These are phyloP conservation scores for Aquilaria agallochum DNA, from an alignment of 441 rosid species.

Conservation along the genomic window DNA sequence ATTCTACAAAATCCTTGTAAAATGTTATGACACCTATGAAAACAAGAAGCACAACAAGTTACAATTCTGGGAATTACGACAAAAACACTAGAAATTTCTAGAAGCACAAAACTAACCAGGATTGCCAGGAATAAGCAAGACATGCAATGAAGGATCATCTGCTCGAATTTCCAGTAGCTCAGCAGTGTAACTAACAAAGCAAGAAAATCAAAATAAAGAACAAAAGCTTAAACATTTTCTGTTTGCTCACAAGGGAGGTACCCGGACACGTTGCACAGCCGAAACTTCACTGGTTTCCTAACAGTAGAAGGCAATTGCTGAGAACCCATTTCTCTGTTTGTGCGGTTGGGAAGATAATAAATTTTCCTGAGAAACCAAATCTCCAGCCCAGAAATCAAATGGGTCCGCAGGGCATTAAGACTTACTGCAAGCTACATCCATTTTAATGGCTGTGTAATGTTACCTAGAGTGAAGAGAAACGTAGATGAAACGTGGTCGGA, in stretches of 20 bases:
- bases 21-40: conserved; percentile 55
- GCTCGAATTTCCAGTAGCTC: conserved; percentile 67
- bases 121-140: conserved; percentile 74
- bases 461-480: too few species aligned
- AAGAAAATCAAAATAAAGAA: conserved; percentile 1
- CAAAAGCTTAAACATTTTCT: background rate
- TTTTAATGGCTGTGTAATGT: too few species aligned
- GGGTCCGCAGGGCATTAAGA: too few species aligned
- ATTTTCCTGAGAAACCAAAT: conserved; percentile 11
- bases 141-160: conserved; percentile 50
- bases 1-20: conserved; percentile 78
- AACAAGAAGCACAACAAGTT: conserved; percentile 7
- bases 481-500: too few species aligned
- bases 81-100: background rate
- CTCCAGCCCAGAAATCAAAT: background rate
- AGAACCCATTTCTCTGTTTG: conserved; percentile 34
- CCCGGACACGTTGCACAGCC: conserved; percentile 54
- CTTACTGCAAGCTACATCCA: too few species aligned
- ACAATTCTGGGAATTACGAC: conserved; percentile 4
- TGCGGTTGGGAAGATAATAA: conserved; percentile 9
- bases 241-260: conserved; percentile 8
- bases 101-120: conserved; percentile 44
- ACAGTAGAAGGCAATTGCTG: conserved; percentile 22
- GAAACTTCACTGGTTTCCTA: conserved; percentile 33
- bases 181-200: conserved; percentile 43